Conservation (phyloP, 2,329 filamentous ascomycete genomes). For the Stagonosporopsis cucurbitacearum region DNA sequence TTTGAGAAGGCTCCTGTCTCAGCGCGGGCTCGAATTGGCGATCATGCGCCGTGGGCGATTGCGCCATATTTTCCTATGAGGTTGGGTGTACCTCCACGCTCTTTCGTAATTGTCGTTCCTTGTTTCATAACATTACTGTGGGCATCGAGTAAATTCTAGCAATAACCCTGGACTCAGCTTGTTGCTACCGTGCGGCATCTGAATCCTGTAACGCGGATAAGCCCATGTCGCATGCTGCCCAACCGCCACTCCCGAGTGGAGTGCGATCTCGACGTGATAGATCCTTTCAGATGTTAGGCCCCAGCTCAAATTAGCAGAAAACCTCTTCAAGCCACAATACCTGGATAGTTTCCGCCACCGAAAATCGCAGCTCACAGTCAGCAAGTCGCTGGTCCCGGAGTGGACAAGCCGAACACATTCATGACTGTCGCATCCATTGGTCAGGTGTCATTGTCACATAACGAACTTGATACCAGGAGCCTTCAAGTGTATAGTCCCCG, state of each 20-base stretch:
- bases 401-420: not conserved
- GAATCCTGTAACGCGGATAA: not conserved
- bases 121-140: slow-evolving; percentile 6
- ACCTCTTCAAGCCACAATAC: slow-evolving; percentile 1
- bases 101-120: slow-evolving; percentile 24
- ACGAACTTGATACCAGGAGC: not conserved
- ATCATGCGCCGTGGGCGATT: slow-evolving; percentile 26
- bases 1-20: slow-evolving; percentile 22
- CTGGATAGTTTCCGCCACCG: not conserved
- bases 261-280: slow-evolving; percentile 6
- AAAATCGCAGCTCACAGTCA: not conserved
- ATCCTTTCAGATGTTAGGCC: not conserved
- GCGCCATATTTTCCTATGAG: slow-evolving; percentile 28
- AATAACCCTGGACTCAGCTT: not conserved
- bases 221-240: not conserved
- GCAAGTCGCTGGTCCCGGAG: not conserved
- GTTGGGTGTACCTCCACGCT: slow-evolving; percentile 28
- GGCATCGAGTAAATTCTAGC: slow-evolving; percentile 1
- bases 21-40: slow-evolving; percentile 17
- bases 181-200: not conserved
- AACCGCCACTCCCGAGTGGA: slow-evolving; percentile 1
- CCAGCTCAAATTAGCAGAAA: not conserved
- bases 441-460: not conserved
- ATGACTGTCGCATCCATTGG: not conserved
- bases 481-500: not conserved